A percentile compares a stretch with the other conserved stretches of the same genome.
These are phyloP conservation scores for Talaromyces trachyspermus DNA, from an alignment of 495 filamentous ascomycete species.

Conservation along the genomic window DNA sequence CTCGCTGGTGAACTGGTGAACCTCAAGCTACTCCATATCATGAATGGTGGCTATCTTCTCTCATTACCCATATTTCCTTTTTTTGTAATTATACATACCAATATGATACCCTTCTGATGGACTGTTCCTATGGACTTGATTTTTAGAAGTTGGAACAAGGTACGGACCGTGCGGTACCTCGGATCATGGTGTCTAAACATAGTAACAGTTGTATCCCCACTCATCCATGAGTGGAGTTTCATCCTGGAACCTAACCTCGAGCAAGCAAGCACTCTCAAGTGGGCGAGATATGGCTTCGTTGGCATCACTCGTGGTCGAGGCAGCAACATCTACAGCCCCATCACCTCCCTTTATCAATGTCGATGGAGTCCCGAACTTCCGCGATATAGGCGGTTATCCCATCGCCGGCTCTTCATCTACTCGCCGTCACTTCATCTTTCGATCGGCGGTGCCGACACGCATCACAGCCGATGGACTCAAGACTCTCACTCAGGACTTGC, in stretches of 20 bases:
- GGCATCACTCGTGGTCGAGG: not conserved
- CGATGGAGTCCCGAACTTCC: slow-evolving; percentile 44
- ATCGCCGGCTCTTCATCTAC: slow-evolving; percentile 22
- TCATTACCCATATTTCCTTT: slow-evolving; percentile 6
- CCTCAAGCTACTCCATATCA: too few species aligned
- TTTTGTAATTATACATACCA: slow-evolving; percentile 7
- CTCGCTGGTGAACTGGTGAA: too few species aligned
- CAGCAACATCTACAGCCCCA: slow-evolving; percentile 6
- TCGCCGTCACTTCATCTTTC: slow-evolving; percentile 41
- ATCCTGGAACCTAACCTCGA: too few species aligned
- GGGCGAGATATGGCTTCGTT: not conserved
- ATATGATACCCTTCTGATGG: slow-evolving; percentile 11
- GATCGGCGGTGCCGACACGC: slow-evolving; percentile 39
- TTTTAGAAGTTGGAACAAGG: too few species aligned
- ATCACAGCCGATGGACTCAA: slow-evolving; percentile 44
- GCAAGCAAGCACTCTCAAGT: too few species aligned
- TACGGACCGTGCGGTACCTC: too few species aligned
- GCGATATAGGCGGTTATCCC: slow-evolving; percentile 44
- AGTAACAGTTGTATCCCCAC: too few species aligned
- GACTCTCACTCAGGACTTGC: slow-evolving; percentile 37
- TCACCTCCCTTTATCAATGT: slow-evolving; percentile 46
- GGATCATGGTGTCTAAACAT: slow-evolving; percentile 1
- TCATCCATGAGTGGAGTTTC: too few species aligned
- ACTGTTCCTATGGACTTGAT: too few species aligned
- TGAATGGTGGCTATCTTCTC: not conserved